Evolutionary conservation across 176 grass and related monocot species (phyloP).

Genomic region (Ananas comosus): DNA sequence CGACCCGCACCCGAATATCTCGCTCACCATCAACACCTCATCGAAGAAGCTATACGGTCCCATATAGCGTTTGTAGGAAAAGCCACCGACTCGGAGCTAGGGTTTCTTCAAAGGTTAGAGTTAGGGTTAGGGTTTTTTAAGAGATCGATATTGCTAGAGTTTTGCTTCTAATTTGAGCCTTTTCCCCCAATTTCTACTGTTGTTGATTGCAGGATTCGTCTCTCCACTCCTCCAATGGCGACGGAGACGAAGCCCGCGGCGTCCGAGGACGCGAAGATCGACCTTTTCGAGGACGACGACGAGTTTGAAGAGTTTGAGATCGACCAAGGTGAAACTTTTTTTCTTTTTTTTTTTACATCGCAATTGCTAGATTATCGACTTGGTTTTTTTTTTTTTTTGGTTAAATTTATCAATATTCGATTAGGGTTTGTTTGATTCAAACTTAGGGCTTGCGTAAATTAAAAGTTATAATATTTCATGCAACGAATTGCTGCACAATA

Average conservation of each 20-base stretch:
- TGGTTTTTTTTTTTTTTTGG: not conserved
- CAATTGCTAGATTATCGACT: not conserved
- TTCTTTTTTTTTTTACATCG: not conserved
- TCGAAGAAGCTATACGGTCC: too few relatives aligned
- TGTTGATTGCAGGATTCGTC: not conserved
- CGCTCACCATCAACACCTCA: too few relatives aligned
- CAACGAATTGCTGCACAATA: too few relatives aligned
- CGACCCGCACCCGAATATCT: too few relatives aligned
- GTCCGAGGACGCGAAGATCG: slow-evolving; percentile 41
- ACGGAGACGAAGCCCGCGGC: slow-evolving; percentile 36
- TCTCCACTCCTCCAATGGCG: slow-evolving; percentile 31
- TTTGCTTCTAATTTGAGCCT: not conserved
- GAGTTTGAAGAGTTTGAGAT: slow-evolving; percentile 73
- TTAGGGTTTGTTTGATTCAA: slow-evolving; percentile 9
- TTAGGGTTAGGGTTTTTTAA: not conserved
- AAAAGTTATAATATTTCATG: too few relatives aligned
- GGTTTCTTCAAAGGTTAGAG: not conserved
- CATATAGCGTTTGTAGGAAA: too few relatives aligned
- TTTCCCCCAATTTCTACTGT: not conserved
- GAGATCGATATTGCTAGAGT: not conserved
- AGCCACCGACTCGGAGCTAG: too few relatives aligned
- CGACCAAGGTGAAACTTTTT: slow-evolving; percentile 30
- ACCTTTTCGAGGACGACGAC: slow-evolving; percentile 65
- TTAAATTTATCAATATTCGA: not conserved
- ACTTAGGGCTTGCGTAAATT: too few relatives aligned